These are phyloP conservation scores for Neurospora sp. DNA, from an alignment of 495 filamentous ascomycete species.

Conservation along the genomic window DNA sequence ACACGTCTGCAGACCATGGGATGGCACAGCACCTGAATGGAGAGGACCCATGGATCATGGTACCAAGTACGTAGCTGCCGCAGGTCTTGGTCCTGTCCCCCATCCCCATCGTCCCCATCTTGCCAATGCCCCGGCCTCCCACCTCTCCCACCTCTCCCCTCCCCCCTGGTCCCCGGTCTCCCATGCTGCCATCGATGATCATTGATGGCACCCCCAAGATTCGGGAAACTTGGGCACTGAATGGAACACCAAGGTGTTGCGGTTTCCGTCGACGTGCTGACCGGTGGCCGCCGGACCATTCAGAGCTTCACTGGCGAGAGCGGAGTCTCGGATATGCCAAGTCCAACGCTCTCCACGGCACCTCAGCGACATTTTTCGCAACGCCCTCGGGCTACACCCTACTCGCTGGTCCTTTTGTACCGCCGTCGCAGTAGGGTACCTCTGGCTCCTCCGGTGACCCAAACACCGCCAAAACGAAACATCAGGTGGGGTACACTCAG, in stretches of 20 bases:
- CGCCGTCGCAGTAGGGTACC: neutral
- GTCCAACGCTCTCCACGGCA: neutral
- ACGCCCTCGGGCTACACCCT: neutral
- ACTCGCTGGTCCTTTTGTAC: neutral
- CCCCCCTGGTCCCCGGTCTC: neutral
- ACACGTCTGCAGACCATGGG: neutral
- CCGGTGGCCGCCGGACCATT: neutral
- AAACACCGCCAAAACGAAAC: conserved; percentile 10
- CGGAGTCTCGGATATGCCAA: neutral
- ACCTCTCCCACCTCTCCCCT: neutral
- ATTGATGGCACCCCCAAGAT: neutral
- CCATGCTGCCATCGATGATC: neutral
- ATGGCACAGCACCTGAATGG: neutral
- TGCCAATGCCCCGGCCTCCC: neutral
- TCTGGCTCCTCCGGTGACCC: neutral
- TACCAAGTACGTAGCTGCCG: neutral
- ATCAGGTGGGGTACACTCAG: conserved; percentile 14
- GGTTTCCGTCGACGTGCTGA: neutral
- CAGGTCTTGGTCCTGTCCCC: neutral
- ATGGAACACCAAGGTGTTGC: neutral
- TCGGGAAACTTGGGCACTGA: neutral
- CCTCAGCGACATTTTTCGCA: neutral
- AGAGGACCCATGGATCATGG: neutral
- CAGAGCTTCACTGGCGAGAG: neutral
- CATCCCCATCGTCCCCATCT: neutral